A percentile compares a stretch with the other conserved stretches of the same genome.
Conservation (phyloP, 2,329 filamentous ascomycete species). For the Alternaria metachromatica region DNA sequence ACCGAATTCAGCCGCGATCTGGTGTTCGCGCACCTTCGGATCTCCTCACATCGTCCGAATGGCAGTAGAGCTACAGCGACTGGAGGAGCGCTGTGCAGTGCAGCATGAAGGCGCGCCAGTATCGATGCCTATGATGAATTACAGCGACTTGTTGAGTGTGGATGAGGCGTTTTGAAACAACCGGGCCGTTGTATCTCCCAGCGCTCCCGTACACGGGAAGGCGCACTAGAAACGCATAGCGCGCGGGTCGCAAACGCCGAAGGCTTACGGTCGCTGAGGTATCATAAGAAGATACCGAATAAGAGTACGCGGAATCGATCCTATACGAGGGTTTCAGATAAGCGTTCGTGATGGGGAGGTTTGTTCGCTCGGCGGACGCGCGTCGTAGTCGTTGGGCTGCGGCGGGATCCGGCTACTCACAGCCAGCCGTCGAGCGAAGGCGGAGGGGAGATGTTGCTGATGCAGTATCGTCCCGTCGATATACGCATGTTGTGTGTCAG, state of each 20-base stretch:
- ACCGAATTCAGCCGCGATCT: neutral
- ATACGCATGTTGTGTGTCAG: neutral
- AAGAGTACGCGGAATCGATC: neutral
- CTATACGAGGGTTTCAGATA: neutral
- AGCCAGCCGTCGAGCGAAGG: neutral
- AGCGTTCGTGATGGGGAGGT: neutral
- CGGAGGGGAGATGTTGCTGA: neutral
- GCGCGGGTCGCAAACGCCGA: neutral
- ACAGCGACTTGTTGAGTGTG: neutral
- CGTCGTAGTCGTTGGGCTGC: neutral
- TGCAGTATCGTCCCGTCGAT: neutral
- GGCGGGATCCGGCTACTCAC: neutral
- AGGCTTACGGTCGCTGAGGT: neutral
- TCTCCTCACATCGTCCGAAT: constrained; percentile 14
- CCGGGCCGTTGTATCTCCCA: neutral
- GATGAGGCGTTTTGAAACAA: neutral
- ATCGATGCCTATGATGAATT: neutral
- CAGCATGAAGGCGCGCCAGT: neutral
- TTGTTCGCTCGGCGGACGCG: neutral
- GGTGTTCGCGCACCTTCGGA: constrained; percentile 6
- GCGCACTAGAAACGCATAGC: neutral
- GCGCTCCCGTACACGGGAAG: neutral
- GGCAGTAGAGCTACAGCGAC: neutral
- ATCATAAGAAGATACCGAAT: neutral
- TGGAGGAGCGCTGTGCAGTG: neutral